Conservation (phyloP, 345 rosid genomes). For the Salix dunnii region DNA sequence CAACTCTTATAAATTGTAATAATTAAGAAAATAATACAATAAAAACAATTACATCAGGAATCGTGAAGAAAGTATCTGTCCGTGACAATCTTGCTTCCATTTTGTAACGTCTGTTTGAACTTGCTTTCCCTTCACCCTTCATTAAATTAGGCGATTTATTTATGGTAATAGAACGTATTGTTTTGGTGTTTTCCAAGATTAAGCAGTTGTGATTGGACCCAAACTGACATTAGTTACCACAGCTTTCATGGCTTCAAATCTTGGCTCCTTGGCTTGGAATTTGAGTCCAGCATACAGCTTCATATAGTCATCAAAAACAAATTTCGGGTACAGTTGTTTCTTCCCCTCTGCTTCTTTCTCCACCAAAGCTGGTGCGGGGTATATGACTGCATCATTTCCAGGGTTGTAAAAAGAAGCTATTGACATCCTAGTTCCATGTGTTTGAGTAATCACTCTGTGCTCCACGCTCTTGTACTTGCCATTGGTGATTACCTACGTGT, state of each 20-base stretch:
- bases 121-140: no score
- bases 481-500: slow-evolving; percentile 65
- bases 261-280: slow-evolving; percentile 88
- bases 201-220: slow-evolving; percentile 46
- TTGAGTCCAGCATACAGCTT: slow-evolving; percentile 65
- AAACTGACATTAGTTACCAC: slow-evolving; percentile 18
- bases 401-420: slow-evolving; percentile 95
- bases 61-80: not conserved
- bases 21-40: no score
- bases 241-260: slow-evolving; percentile 89
- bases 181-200: no score
- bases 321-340: slow-evolving; percentile 57
- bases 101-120: not conserved
- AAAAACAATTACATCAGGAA: no score
- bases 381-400: slow-evolving; percentile 74
- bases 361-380: slow-evolving; percentile 67
- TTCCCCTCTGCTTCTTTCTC: slow-evolving; percentile 44
- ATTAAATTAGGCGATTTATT: no score
- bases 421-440: slow-evolving; percentile 73
- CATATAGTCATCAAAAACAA: slow-evolving; percentile 91
- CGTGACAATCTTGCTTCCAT: no score
- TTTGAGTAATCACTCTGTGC: slow-evolving; percentile 81
- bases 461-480: slow-evolving; percentile 89
- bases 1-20: no score
- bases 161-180: no score